phyloP scores from a whole-genome alignment of 2,329 filamentous ascomycete genomes.

The Daldinia eschscholtzii region DNA sequence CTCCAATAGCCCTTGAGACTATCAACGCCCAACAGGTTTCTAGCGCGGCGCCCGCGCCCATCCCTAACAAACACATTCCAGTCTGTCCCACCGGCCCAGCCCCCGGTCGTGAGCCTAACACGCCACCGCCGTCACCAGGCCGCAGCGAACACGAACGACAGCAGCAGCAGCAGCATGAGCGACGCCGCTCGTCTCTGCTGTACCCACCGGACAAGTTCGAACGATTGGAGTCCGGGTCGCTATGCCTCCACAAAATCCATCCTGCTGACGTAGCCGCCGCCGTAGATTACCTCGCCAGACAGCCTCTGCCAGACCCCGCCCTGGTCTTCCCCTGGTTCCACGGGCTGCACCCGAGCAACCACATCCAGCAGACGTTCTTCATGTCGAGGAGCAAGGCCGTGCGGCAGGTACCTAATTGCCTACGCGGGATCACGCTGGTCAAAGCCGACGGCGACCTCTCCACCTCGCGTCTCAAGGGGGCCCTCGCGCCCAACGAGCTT shows the following conservation, averaged over 20 bases:
- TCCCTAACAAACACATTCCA: slow-evolving; percentile 94
- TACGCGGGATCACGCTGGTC: slow-evolving; percentile 85
- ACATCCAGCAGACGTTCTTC: slow-evolving; percentile 91
- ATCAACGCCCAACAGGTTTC: slow-evolving; percentile 53
- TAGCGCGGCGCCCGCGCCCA: slow-evolving; percentile 59
- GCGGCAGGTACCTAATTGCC: slow-evolving; percentile 78
- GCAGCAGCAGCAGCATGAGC: slow-evolving; percentile 45
- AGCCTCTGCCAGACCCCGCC: slow-evolving; percentile 86
- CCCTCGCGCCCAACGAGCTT: slow-evolving; percentile 85
- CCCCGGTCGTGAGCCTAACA: slow-evolving; percentile 66
- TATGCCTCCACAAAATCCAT: slow-evolving; percentile 79
- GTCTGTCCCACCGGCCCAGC: slow-evolving; percentile 84
- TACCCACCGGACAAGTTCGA: slow-evolving; percentile 78
- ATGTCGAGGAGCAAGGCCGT: slow-evolving; percentile 78
- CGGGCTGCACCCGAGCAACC: slow-evolving; percentile 88
- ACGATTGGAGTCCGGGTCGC: slow-evolving; percentile 61
- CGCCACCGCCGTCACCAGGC: slow-evolving; percentile 75
- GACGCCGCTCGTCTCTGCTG: slow-evolving; percentile 76
- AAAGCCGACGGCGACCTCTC: slow-evolving; percentile 88
- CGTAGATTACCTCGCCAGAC: slow-evolving; percentile 79
- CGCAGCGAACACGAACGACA: slow-evolving; percentile 59
- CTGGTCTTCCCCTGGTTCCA: slow-evolving; percentile 97
- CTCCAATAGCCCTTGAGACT: slow-evolving; percentile 59
- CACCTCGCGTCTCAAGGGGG: slow-evolving; percentile 83
- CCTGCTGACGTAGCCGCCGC: slow-evolving; percentile 77